These are phyloP conservation scores for Syzygium grande DNA, from an alignment of 345 rosid genomes.

Conservation along the genomic window DNA sequence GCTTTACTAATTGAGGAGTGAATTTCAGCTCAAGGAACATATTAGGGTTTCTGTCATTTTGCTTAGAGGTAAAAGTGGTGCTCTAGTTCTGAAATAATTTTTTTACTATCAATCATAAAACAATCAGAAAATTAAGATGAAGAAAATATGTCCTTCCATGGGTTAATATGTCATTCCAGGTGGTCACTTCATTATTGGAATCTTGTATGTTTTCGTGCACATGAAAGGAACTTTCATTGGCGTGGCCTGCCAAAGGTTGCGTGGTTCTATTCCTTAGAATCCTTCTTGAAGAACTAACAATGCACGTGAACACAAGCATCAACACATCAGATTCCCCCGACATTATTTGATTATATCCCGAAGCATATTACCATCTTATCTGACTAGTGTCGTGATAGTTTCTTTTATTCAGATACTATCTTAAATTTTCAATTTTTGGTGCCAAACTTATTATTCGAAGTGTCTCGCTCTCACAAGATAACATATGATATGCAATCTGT, in stretches of 20 bases:
- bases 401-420: not conserved
- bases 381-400: not conserved
- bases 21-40: not conserved
- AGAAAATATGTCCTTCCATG: not conserved
- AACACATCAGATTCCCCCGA: not conserved
- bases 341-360: not conserved
- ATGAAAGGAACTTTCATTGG: not conserved
- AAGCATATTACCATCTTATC: not conserved
- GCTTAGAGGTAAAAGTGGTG: not conserved
- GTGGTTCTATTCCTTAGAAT: not conserved
- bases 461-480: not conserved
- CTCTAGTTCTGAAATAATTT: not conserved
- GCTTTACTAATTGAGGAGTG: not conserved
- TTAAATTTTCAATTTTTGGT: not conserved
- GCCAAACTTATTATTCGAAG: not conserved
- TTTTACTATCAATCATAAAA: not conserved
- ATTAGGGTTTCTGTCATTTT: not conserved
- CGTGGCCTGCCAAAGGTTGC: not conserved
- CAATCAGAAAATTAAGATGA: not conserved
- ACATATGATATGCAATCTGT: accelerated
- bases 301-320: not conserved
- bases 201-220: not conserved
- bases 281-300: not conserved
- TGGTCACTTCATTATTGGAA: not conserved
- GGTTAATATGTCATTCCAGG: not conserved